These are phyloP conservation scores for Salix brachista DNA, from an alignment of 345 rosid species.

Conservation along the genomic window DNA sequence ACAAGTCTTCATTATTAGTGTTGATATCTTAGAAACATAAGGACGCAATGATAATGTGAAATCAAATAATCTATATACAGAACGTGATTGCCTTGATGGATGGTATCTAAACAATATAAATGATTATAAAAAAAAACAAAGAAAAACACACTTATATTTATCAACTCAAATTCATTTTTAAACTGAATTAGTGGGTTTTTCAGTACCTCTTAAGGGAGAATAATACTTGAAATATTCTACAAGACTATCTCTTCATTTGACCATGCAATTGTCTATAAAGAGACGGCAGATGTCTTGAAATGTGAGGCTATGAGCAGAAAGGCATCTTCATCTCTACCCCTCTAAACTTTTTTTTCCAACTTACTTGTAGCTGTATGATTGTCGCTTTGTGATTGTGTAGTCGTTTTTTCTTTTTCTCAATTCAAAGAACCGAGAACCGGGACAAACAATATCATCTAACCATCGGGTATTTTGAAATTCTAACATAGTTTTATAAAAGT, in stretches of 20 bases:
- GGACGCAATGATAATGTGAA: constrained; percentile 6
- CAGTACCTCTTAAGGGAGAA: background rate
- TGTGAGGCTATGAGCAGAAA: constrained; percentile 24
- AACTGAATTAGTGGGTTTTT: background rate
- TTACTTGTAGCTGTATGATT: background rate
- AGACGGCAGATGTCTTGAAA: constrained; percentile 16
- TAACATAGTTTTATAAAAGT: no score
- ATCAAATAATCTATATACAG: background rate
- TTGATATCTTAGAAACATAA: constrained; percentile 8
- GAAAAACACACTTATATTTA: background rate
- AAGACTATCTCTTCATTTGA: background rate
- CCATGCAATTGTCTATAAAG: constrained; percentile 12
- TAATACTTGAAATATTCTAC: background rate
- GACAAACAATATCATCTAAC: constrained; percentile 35
- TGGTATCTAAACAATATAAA: background rate
- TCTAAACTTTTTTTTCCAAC: background rate
- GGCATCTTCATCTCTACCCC: constrained; percentile 10
- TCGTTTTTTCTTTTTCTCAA: background rate
- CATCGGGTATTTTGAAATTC: background rate
- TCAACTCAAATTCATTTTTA: background rate
- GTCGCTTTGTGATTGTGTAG: constrained; percentile 9
- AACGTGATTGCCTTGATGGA: constrained; percentile 5
- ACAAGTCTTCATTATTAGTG: background rate
- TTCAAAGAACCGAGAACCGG: constrained; percentile 28
- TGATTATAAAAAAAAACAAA: background rate